Percentiles rank a stretch among this genome's conserved stretches.
These are phyloP conservation scores for Antitrichia curtipendula DNA, from an alignment of 225 moss, liverwort and hornwort species.

Conservation along the genomic window DNA sequence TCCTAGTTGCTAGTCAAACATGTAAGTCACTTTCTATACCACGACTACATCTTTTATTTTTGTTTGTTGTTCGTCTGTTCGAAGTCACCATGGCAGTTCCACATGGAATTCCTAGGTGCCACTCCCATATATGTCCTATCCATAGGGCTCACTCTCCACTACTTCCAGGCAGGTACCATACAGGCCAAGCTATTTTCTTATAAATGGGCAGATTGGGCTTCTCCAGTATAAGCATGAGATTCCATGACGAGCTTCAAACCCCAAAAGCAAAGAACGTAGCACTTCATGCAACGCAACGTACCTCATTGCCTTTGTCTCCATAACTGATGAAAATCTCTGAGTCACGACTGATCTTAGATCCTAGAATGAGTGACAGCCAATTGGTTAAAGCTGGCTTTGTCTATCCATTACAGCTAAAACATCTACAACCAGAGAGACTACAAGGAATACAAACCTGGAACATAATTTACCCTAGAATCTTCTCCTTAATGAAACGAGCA, in stretches of 20 bases:
- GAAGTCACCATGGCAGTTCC: background rate
- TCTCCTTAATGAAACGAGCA: background rate
- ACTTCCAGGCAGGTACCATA: background rate
- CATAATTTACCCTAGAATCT: background rate
- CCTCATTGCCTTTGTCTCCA: slow-evolving; percentile 93
- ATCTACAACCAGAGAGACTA: background rate
- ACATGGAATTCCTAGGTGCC: background rate
- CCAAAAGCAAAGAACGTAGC: background rate
- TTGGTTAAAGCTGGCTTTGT: background rate
- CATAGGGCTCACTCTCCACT: background rate
- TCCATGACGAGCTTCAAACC: background rate
- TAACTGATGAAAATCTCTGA: slow-evolving; percentile 76
- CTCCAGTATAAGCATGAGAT: background rate
- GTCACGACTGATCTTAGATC: slow-evolving; percentile 19
- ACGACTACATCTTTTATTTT: background rate
- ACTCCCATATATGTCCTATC: background rate
- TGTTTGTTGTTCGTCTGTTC: too few relatives aligned
- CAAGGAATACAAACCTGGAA: background rate
- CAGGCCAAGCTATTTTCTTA: background rate
- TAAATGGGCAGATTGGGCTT: background rate
- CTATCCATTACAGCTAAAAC: background rate
- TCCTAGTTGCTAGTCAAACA: background rate
- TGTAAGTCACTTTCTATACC: background rate
- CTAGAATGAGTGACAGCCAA: slow-evolving; percentile 13
- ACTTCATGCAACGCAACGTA: background rate